Evolutionary conservation across 2,329 filamentous ascomycete species (phyloP), one percentile per base, ranked within the genome.

Genomic region (Xylariaceae sp.): DNA sequence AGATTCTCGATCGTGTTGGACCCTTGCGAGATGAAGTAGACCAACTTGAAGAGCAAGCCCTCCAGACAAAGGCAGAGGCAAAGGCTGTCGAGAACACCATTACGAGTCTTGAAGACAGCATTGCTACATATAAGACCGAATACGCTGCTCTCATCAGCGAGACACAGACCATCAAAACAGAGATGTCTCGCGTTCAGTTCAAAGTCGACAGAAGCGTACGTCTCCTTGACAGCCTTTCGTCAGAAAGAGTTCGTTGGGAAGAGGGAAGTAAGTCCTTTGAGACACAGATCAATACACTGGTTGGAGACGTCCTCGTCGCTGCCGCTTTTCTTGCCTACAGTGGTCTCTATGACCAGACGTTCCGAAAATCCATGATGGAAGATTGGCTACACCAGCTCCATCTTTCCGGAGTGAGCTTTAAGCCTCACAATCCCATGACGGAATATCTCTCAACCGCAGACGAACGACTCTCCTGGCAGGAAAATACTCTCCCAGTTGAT

Each of bases 251-350:
- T 32, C 85, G 93, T 62, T 98, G 93, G 93, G 93, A 98, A 63
- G 88, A 92, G 61, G 91, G 91, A 57, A 98, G 93, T 78, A 95
- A 86, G 70, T 96, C 92, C 0, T 98, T 98, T 65, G 92, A 97
- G 67, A 95, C 91, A 2, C 93, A 98, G 65, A 97, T 98, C 64
- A 87, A 88, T 66, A 98, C 93, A 2, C 82, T 98, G 42, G 88
- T 98, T 29, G 93, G 93, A 50, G 93, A 98, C 63, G 92, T 96
- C 40, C 78, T 98, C 49, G 85, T 96, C 40, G 93, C 93, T n/a
- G 89, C 94, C 5, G 94, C 92, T 7, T 97, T 97, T 77, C 76
- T 98, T 52, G 93, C 94, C 12, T 98, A 98, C 68, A 89, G 88
- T 62, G 93, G 93, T 68, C 83, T 97, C 40, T 98, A 95, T 64